Evolutionary conservation across 768 basidiomycete species (phyloP).

Genomic region (Macrolepiota dolichaula): DNA sequence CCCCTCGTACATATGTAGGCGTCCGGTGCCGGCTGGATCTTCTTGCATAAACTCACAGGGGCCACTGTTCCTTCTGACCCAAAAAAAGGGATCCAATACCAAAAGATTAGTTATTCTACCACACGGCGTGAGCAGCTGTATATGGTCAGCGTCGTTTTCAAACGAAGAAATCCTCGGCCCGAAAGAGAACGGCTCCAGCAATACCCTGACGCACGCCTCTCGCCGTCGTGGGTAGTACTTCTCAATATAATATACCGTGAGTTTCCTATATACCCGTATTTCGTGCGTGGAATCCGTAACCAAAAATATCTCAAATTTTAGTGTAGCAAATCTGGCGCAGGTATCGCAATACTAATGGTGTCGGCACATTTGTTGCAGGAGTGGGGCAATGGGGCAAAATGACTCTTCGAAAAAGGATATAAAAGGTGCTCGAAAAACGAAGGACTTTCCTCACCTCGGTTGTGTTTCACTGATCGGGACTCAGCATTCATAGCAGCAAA

Average conservation of each 20-base stretch:
- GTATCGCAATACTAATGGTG: background rate
- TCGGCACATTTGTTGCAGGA: background rate
- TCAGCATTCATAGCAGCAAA: background rate
- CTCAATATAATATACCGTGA: background rate
- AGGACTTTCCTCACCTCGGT: background rate
- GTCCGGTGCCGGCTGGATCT: background rate
- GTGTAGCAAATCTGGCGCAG: background rate
- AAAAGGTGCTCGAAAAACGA: background rate
- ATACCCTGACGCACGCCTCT: background rate
- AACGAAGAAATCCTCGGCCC: background rate
- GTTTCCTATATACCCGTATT: background rate
- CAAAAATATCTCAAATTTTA: background rate
- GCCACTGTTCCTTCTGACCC: background rate
- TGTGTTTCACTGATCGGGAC: constrained; percentile 1
- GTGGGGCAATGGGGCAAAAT: background rate
- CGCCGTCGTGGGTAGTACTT: background rate
- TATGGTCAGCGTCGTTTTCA: background rate
- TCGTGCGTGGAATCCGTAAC: background rate
- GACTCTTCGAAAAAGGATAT: background rate
- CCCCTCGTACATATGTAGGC: background rate
- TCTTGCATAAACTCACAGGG: background rate
- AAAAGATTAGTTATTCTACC: background rate
- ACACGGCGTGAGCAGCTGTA: background rate
- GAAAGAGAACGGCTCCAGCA: constrained; percentile 7
- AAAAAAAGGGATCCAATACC: constrained; percentile 3